Conservation (phyloP, 306 rosid genomes). For the Crataegus laevigata region DNA sequence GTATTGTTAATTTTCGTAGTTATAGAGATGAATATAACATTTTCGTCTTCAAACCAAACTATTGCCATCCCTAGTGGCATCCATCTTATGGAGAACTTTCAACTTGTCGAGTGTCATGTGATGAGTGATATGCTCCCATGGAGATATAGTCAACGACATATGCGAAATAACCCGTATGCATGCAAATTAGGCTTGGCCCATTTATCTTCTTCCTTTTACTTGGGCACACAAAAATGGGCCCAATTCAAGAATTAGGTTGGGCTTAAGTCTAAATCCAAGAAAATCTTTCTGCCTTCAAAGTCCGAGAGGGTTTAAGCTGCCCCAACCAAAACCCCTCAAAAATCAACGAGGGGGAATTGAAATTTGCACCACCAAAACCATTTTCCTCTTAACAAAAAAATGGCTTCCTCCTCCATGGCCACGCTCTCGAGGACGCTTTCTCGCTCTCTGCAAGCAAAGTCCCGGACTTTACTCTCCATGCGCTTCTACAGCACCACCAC, state of each 20-base stretch:
- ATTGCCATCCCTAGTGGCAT: too few species aligned
- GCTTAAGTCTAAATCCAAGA: not conserved
- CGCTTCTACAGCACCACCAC: slow-evolving; percentile 28
- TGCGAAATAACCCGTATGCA: too few species aligned
- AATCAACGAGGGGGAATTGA: not conserved
- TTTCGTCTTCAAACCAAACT: too few species aligned
- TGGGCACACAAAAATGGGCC: not conserved
- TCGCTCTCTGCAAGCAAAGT: slow-evolving; percentile 38
- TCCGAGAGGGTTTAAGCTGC: slow-evolving; percentile 36
- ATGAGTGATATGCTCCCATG: too few species aligned
- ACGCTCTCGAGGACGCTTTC: slow-evolving; percentile 43
- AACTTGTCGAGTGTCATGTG: too few species aligned
- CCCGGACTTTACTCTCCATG: slow-evolving; percentile 3
- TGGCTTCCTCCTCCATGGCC: slow-evolving; percentile 33
- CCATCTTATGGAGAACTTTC: too few species aligned
- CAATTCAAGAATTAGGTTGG: not conserved
- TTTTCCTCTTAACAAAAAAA: slow-evolving; percentile 1
- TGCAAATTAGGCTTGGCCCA: too few species aligned
- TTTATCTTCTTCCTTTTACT: not conserved
- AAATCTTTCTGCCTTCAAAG: not conserved
- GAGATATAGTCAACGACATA: too few species aligned
- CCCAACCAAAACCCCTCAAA: not conserved
- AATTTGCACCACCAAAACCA: not conserved
- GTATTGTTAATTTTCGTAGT: too few species aligned
- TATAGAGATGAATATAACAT: too few species aligned